phyloP scores from a whole-genome alignment of 1,284 basidiomycete species.

The Apiotrichum veenhuisii region DNA sequence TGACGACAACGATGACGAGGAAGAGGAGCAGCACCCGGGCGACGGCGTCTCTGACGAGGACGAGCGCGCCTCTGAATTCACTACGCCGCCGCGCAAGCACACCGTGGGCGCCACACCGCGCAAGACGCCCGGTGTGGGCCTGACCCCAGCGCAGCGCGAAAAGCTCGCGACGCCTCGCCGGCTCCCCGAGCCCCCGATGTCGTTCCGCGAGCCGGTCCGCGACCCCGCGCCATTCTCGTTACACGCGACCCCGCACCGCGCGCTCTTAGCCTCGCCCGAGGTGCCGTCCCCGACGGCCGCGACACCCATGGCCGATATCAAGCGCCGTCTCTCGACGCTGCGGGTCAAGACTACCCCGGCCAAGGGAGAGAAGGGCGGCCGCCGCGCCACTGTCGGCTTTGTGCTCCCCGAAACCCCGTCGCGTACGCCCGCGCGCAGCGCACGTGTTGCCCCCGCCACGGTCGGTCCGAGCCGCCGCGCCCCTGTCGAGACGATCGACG shows the following conservation, averaged over 20 bases:
- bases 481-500: constrained; percentile 2
- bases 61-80: constrained; percentile 11
- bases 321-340: constrained; percentile 28
- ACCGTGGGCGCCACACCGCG: background rate
- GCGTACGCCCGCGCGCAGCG: background rate
- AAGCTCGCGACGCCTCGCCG: constrained; percentile 38
- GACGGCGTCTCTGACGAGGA: background rate
- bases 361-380: background rate
- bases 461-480: background rate
- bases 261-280: constrained; percentile 11
- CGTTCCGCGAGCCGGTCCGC: constrained; percentile 30
- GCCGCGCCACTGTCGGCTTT: constrained; percentile 37
- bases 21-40: background rate
- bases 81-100: background rate
- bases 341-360: constrained; percentile 7
- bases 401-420: constrained; percentile 32
- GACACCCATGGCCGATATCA: constrained; percentile 35
- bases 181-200: constrained; percentile 31
- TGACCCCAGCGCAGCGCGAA: constrained; percentile 9
- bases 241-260: constrained; percentile 32
- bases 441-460: background rate
- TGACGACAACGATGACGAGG: background rate
- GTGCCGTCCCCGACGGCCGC: constrained; percentile 15
- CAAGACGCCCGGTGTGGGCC: constrained; percentile 1
- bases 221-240: constrained; percentile 10